Base-by-base conservation (phyloP, 192 early-diverging fungal genomes). In the Phycomyces nitens region DNA sequence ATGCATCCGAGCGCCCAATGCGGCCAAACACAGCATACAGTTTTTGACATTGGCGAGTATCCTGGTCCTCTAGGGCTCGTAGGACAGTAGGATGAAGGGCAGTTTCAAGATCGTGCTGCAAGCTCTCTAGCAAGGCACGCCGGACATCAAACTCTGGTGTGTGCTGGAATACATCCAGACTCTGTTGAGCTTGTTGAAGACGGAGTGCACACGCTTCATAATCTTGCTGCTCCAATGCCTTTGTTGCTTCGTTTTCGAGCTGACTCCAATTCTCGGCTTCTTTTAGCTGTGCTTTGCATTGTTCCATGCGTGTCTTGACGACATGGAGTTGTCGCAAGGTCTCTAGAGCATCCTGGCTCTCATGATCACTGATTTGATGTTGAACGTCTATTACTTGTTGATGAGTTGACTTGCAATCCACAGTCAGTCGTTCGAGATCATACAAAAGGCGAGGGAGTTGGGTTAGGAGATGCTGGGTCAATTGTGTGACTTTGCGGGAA, bases 221-320 rank as follows among this genome's bases (percentile, higher is more conserved):
- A 64, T 92, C 90, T 1, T 76, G 66, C 0, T 82, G 73, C 3
- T 74, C 79, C 59, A 93, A 81, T n/a, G 89, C 78, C 4, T 76
- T 77, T 22, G 68, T 71, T 5, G 89, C 85, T 62, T 93, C 90
- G 0, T 77, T 62, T 23, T 86, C 80, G 40, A 93, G 80, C 27
- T 88, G 87, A 27, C 66, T 84, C 92, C 92, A 93, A 70, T 86
- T 91, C 53, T 93, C 90, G 0, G 89, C 84, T 58, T 93, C 89
- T 55, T 80, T 77, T 0, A 94, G 66, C 1, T 83, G 58, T n/a
- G 77, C 62, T 16, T 80, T 69, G 26, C 87, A 85, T 3, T 67
- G 64, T 56, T 86, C 82, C 90, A 92, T 92, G 1, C 90, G 69
- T 6, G 73, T 76, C 21, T 88, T 80, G 49, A 89, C 86, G 1